Evolutionary conservation across 495 filamentous ascomycete species (phyloP), one percentile per base, ranked within the genome.

Genomic region (Xylaria palmicola): DNA sequence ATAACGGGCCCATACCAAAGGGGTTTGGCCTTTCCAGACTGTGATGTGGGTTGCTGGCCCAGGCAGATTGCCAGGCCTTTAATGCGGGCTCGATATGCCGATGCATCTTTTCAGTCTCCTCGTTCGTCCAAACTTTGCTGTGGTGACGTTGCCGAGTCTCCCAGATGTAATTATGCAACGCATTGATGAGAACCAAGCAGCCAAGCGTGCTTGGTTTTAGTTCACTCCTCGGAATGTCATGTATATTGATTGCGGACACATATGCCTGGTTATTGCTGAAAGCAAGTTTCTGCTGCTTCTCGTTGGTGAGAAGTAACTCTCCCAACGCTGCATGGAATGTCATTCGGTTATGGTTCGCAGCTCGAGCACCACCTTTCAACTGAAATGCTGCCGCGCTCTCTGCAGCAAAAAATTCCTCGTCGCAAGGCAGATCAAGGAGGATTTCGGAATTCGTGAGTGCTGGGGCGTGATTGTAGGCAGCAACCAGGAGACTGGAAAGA

Each of bases 121-220:
- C 86, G 27, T 88, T 84, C 15, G 92, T 96, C 93, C 93, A 97
- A 62, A 90, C 84, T 62, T 92, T 87, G 59, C 90, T 92, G 68
- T 92, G 87, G 67, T 97, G 93, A 36, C 92, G 80, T 72, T 96
- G 93, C 39, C 94, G 85, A 1, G 92, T 97, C 75, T 98, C 93
- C 94, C 94, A 98, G 44, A 98, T 97, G 73, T 97, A 97, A 63
- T 97, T 96, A 74, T 98, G 94, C 26, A 98, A 77, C 1, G 94
- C 93, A 72, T 96, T 95, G 70, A 98, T 98, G 53, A 98, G 79
- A 10, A 97, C 83, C 15, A 97, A 77, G 74, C 94, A 98, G 20
- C 94, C 94, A 67, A 97, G 96, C 6, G 93, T 94, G 74, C 94
- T 98, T 2, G 93, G 92, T 62, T 86, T 87, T 56, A 96, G 77